These are phyloP conservation scores for Endothia cerciana DNA, from an alignment of 2,329 filamentous ascomycete genomes.

Conservation along the genomic window DNA sequence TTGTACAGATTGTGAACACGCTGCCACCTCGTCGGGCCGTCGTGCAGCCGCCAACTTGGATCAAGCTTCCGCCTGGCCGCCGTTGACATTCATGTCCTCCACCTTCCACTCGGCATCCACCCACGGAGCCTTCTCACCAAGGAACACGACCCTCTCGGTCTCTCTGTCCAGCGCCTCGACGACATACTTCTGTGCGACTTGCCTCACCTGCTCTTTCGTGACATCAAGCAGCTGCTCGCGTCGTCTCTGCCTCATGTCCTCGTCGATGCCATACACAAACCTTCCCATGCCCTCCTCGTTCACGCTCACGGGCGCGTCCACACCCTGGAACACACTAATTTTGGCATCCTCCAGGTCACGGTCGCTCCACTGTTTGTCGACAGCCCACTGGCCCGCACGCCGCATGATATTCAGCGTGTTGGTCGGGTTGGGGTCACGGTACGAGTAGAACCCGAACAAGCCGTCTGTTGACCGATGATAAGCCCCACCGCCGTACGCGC, in stretches of 20 bases:
- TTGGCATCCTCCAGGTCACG: conserved; percentile 95
- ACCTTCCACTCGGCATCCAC: conserved; percentile 74
- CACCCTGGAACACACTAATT: conserved; percentile 86
- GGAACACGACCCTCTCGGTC: conserved; percentile 68
- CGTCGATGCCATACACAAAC: conserved; percentile 83
- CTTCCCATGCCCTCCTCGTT: conserved; percentile 84
- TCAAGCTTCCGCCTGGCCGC: conserved; percentile 35
- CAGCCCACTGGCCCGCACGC: conserved; percentile 80
- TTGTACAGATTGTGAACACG: conserved; percentile 27
- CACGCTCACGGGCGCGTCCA: conserved; percentile 87
- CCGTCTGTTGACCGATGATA: conserved; percentile 80
- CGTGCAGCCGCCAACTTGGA: neutral
- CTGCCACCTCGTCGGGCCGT: neutral
- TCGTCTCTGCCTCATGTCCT: conserved; percentile 86
- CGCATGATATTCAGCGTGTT: conserved; percentile 87
- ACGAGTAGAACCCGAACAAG: conserved; percentile 92
- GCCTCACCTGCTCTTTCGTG: conserved; percentile 75
- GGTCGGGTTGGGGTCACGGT: conserved; percentile 87
- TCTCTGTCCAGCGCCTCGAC: conserved; percentile 66
- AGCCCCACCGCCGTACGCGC: conserved; percentile 91
- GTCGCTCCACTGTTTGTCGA: conserved; percentile 78
- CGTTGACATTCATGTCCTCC: conserved; percentile 71
- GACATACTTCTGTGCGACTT: conserved; percentile 81
- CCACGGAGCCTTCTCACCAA: conserved; percentile 85
- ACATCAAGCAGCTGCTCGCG: conserved; percentile 88